Conservation (phyloP, 306 rosid species). For the Pterocarpus santalinus region DNA sequence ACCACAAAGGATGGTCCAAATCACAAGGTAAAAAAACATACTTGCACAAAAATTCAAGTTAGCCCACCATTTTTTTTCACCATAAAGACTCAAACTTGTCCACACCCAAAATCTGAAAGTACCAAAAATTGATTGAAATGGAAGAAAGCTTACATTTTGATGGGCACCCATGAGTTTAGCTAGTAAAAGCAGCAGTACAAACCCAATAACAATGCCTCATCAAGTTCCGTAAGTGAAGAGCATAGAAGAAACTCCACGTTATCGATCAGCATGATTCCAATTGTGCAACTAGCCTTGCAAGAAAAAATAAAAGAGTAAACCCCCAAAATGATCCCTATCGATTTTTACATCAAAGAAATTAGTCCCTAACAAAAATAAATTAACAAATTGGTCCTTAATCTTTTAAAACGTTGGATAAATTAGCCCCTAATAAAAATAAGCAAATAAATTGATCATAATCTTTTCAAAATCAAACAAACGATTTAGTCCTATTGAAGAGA, state of each 20-base stretch:
- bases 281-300: neutral
- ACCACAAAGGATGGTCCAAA: conserved; percentile 47
- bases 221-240: neutral
- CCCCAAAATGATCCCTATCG: too few species aligned
- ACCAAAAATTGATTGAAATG: conserved; percentile 30
- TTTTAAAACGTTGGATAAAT: too few species aligned
- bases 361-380: too few species aligned
- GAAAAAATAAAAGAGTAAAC: too few species aligned
- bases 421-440: too few species aligned
- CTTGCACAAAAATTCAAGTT: conserved; percentile 30
- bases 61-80: conserved; percentile 42
- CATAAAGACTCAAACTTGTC: conserved; percentile 36
- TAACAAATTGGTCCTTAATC: too few species aligned
- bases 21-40: conserved; percentile 43
- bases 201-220: neutral
- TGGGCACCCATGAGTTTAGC: conserved; percentile 29
- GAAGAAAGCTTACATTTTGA: conserved; percentile 30
- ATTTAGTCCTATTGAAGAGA: too few species aligned
- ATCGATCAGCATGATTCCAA: neutral
- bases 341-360: too few species aligned
- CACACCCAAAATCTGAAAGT: conserved; percentile 27
- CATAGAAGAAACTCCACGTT: neutral
- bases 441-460: too few species aligned
- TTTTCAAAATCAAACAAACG: too few species aligned
- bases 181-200: conserved; percentile 9